Percentiles rank a stretch among this genome's conserved stretches.
These are phyloP conservation scores for Debaryomyces robertsiae DNA, from an alignment of 1,139 yeast species.

Conservation along the genomic window DNA sequence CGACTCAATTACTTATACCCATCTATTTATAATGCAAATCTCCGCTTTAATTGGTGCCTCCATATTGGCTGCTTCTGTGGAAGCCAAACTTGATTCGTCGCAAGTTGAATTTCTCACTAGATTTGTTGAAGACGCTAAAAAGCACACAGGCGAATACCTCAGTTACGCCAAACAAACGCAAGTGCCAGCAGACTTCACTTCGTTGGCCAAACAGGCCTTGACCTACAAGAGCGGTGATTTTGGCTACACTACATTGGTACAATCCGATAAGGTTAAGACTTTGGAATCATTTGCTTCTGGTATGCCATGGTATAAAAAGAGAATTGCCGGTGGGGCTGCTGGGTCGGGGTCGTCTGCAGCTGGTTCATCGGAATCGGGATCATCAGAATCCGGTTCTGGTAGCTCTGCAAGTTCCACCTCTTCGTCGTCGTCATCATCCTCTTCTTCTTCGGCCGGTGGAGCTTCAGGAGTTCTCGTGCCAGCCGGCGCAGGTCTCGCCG, in stretches of 20 bases:
- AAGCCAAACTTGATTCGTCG: constrained; percentile 13
- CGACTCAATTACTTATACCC: constrained; percentile 1
- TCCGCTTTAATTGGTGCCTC: constrained; percentile 10
- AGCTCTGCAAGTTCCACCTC: constrained; percentile 5
- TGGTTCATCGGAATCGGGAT: constrained; percentile 1
- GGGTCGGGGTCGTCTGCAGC: background rate
- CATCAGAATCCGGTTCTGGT: constrained; percentile 4
- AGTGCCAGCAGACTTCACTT: constrained; percentile 28
- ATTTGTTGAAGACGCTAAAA: constrained; percentile 29
- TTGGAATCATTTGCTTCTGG: constrained; percentile 40
- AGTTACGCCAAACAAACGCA: constrained; percentile 22
- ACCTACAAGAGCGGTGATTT: constrained; percentile 38
- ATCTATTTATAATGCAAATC: constrained; percentile 12
- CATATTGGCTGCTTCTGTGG: constrained; percentile 4
- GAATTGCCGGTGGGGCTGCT: constrained; percentile 18
- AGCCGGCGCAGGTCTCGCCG: constrained; percentile 40
- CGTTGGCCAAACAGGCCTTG: constrained; percentile 38
- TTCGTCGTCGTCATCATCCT: constrained; percentile 7
- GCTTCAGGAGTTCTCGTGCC: constrained; percentile 27
- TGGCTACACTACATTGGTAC: constrained; percentile 44
- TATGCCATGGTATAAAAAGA: constrained; percentile 41
- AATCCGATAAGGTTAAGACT: constrained; percentile 24
- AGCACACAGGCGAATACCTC: constrained; percentile 26
- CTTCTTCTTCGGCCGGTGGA: constrained; percentile 16
- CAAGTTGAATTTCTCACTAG: constrained; percentile 31